Evolutionary conservation across 345 rosid species (phyloP).

Genomic region (Rubroshorea leprosula): DNA sequence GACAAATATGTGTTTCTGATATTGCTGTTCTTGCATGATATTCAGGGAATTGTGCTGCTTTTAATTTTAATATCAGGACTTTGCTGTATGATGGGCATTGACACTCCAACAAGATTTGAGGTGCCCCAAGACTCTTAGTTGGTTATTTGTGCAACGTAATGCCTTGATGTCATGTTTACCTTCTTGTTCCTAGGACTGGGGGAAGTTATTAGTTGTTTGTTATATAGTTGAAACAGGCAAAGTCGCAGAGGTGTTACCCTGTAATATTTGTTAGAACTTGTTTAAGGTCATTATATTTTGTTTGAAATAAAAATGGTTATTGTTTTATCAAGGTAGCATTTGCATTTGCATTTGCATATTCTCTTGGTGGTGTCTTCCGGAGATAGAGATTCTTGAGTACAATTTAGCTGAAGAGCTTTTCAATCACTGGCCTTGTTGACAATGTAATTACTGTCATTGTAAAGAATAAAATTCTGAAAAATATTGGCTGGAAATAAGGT

Average conservation of each 20-base stretch:
- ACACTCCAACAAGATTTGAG: conserved; percentile 91
- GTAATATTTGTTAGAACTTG: conserved; percentile 17
- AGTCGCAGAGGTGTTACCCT: conserved; percentile 11
- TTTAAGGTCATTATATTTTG: conserved; percentile 3
- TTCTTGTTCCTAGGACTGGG: conserved; percentile 12
- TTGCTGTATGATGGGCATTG: conserved; percentile 97
- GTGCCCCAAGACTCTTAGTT: conserved; percentile 75
- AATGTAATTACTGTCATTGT: neutral
- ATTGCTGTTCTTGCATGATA: conserved; percentile 16
- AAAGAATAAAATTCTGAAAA: neutral
- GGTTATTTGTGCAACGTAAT: conserved; percentile 13
- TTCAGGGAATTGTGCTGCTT: conserved; percentile 85
- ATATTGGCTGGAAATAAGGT: neutral
- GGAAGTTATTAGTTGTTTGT: conserved; percentile 25
- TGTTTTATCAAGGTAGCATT: no score
- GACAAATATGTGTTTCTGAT: conserved; percentile 18
- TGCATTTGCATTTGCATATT: no score
- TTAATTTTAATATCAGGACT: conserved; percentile 85
- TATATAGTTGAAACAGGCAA: conserved; percentile 18
- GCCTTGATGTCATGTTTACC: conserved; percentile 12
- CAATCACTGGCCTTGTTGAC: no score
- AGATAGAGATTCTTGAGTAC: no score
- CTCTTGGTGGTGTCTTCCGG: no score
- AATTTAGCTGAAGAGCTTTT: no score
- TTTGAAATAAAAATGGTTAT: no score